phyloP scores from a whole-genome alignment of 306 rosid genomes.

The Cicer chorassanicum region DNA sequence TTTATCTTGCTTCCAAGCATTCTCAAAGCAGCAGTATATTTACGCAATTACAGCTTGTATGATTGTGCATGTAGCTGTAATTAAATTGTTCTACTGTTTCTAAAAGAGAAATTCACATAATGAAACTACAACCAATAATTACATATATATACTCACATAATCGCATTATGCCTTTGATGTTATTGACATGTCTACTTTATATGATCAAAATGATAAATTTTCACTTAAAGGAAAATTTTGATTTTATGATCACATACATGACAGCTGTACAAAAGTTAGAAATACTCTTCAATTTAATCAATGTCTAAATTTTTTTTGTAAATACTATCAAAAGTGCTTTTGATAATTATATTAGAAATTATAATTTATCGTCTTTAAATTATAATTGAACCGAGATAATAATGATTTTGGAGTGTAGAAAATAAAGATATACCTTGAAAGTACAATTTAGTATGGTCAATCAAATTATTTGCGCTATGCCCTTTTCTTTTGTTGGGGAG shows the following conservation, averaged over 20 bases:
- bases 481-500: too few species aligned
- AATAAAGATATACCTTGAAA: too few species aligned
- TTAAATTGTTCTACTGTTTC: constrained; percentile 34
- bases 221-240: constrained; percentile 11
- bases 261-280: constrained; percentile 7
- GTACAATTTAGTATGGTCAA: too few species aligned
- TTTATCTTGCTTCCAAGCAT: constrained; percentile 52
- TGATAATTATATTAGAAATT: too few species aligned
- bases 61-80: constrained; percentile 14
- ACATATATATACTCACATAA: neutral
- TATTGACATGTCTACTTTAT: constrained; percentile 28
- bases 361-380: too few species aligned
- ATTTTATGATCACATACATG: neutral
- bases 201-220: constrained; percentile 21
- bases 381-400: too few species aligned
- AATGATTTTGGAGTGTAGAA: too few species aligned
- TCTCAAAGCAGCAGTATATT: constrained; percentile 45
- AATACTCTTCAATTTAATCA: too few species aligned
- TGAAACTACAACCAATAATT: constrained; percentile 5
- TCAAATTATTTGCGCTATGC: too few species aligned
- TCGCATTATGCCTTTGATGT: constrained; percentile 25
- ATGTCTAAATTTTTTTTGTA: too few species aligned
- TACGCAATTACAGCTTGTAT: constrained; percentile 47
- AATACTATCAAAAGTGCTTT: too few species aligned
- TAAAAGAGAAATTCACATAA: constrained; percentile 26